These are phyloP conservation scores for Phytophthora vignae DNA, from an alignment of 352 stramenopile genomes.

Conservation along the genomic window DNA sequence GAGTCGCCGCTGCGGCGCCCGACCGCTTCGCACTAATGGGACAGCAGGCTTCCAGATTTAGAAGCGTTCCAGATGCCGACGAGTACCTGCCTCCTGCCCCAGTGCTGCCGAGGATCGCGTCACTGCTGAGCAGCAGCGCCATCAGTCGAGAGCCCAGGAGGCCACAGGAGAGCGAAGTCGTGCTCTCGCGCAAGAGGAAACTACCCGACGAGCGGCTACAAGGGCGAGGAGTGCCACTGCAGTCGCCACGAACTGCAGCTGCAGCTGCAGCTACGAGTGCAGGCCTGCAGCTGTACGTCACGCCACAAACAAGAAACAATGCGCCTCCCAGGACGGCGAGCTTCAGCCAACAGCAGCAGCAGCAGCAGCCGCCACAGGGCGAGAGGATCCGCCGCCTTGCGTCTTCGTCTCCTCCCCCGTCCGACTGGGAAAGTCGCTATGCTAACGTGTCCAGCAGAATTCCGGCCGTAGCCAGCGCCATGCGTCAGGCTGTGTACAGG, in stretches of 20 bases:
- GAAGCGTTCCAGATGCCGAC: slow-evolving; percentile 5
- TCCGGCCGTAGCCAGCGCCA: slow-evolving; percentile 16
- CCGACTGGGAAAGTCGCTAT: slow-evolving; percentile 1
- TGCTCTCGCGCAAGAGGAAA: slow-evolving; percentile 1
- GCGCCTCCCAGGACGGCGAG: too few species aligned
- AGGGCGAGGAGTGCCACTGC: background rate
- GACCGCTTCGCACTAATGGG: background rate
- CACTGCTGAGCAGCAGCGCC: slow-evolving; percentile 13
- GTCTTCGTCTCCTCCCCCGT: background rate
- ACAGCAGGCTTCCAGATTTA: slow-evolving; percentile 13
- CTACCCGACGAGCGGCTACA: too few species aligned
- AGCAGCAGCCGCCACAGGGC: too few species aligned
- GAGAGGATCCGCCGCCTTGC: background rate
- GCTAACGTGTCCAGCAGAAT: background rate
- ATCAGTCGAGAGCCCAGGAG: too few species aligned
- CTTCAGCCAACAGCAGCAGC: too few species aligned
- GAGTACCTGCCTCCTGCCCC: background rate
- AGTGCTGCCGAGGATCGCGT: slow-evolving; percentile 25
- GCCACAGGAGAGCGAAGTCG: too few species aligned
- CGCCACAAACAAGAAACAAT: too few species aligned
- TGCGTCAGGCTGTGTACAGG: slow-evolving; percentile 6
- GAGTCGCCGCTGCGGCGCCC: background rate
- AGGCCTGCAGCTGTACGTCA: background rate
- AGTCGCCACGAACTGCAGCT: background rate
- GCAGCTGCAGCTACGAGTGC: background rate